Percentiles rank a stretch among this genome's conserved stretches.
Conservation (phyloP, 2,329 filamentous ascomycete genomes). For the Raffaelea albimanens region DNA sequence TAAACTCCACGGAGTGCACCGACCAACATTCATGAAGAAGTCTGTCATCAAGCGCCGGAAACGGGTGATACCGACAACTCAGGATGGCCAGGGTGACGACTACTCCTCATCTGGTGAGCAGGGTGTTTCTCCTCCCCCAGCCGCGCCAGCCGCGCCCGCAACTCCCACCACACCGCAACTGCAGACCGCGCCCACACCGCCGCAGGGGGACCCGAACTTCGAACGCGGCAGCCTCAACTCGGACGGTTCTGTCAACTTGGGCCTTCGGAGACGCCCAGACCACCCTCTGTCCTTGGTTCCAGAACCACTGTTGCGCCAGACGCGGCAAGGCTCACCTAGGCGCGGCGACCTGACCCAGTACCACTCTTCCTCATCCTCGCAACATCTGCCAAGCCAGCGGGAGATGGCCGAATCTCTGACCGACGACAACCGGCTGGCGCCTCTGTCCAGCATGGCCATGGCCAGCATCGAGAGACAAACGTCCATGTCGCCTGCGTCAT, state of each 20-base stretch:
- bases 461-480: conserved; percentile 39
- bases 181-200: neutral
- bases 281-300: conserved; percentile 37
- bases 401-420: conserved; percentile 31
- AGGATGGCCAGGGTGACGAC: conserved; percentile 30
- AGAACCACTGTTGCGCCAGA: conserved; percentile 32
- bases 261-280: conserved; percentile 39
- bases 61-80: conserved; percentile 75
- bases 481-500: conserved; percentile 51
- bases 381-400: conserved; percentile 24
- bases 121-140: conserved; percentile 30
- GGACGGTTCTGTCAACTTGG: conserved; percentile 57
- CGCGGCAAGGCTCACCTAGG: conserved; percentile 29
- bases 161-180: too few species aligned
- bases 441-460: conserved; percentile 35
- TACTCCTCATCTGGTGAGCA: conserved; percentile 34
- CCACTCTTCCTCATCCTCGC: conserved; percentile 27
- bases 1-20: conserved; percentile 87
- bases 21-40: conserved; percentile 98
- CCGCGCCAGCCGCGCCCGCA: neutral
- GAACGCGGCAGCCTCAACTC: conserved; percentile 51
- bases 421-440: conserved; percentile 50
- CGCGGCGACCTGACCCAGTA: conserved; percentile 40
- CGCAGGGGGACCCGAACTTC: conserved; percentile 19
- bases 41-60: conserved; percentile 93